Conservation (phyloP, 139 green algal genomes). For the Tetratostichococcus sp. region DNA sequence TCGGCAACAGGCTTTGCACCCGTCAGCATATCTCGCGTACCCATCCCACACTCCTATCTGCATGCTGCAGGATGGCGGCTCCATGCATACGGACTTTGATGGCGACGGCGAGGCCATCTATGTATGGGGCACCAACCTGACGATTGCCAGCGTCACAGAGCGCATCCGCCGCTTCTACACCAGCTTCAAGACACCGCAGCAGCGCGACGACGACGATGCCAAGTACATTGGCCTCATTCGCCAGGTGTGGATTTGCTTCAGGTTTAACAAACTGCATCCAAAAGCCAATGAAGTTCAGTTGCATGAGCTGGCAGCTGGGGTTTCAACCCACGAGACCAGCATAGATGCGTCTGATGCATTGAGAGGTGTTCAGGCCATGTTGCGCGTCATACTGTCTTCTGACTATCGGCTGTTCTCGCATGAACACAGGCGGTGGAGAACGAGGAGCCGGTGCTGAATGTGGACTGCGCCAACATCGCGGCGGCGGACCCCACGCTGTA, state of each 20-base stretch:
- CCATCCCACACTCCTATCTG: too few relatives aligned
- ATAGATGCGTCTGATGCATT: too few relatives aligned
- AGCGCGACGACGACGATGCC: slow-evolving; percentile 16
- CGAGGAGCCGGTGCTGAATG: slow-evolving; percentile 57
- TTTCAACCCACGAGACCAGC: too few relatives aligned
- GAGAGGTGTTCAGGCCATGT: too few relatives aligned
- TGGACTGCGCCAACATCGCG: slow-evolving; percentile 81
- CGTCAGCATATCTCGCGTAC: too few relatives aligned
- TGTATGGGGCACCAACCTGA: slow-evolving; percentile 89
- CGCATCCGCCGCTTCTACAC: slow-evolving; percentile 30
- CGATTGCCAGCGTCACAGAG: slow-evolving; percentile 33
- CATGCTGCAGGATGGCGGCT: slow-evolving; percentile 1
- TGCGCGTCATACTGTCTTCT: too few relatives aligned
- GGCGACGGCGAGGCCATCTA: slow-evolving; percentile 50
- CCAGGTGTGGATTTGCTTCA: slow-evolving; percentile 19
- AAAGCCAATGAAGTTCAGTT: too few relatives aligned
- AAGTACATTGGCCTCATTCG: slow-evolving; percentile 55
- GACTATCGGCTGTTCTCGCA: too few relatives aligned
- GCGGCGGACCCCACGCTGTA: slow-evolving; percentile 71
- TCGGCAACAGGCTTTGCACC: too few relatives aligned
- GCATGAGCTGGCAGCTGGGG: too few relatives aligned
- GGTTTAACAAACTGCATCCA: neutral
- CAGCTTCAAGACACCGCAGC: slow-evolving; percentile 44
- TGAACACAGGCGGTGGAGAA: slow-evolving; percentile 23
- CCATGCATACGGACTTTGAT: slow-evolving; percentile 20